Evolutionary conservation across 257 asterid genomes (phyloP), one percentile per base, ranked within the genome.

Genomic region (Gardenia jasminoides): DNA sequence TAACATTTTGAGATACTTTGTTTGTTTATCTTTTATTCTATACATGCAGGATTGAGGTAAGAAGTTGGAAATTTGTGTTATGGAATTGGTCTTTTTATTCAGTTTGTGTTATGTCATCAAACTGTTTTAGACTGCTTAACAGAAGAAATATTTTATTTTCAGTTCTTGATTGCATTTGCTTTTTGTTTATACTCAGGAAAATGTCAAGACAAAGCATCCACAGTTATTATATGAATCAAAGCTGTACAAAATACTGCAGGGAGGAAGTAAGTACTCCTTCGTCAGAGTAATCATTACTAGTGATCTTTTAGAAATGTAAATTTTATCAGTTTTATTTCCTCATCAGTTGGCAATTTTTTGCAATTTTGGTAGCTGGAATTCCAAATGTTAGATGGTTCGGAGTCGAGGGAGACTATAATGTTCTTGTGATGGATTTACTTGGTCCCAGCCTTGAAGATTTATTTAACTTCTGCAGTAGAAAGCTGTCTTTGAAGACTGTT

Each of bases 371-470:
- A 94, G 98, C 93, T 83, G 98, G 97, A 67, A 89, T 94, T 82
- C 97, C 98, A 54, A 85, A 82, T 79, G 83, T 91, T 70, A 89
- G 87, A 86, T 94, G 98, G 97, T 94, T 88, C 80, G 98, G 98
- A 61, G 97, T 91, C 47, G 98, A 92, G 80, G 97, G 98, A 78
- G 98, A 92, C 86, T 94, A 92, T 80, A 92, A 92, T 88, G 97
- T 90, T 78, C 95, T 94, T 47, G 98, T 92, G 84, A 94, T 94
- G 88, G 98, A 94, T 81, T 88, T 94, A 75, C 81, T 94, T 79
- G 98, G 97, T 50, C 98, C 94, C 65, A 94, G 97, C 86, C 96
- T 94, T 86, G 98, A 94, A 88, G 97, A 94, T 87, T 84, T 94
- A 78, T 94, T 92, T 72, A 94, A 88, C 87, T 94, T 91, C 88